Evolutionary conservation across 257 asterid genomes (phyloP).

Genomic region (Solanum chmielewskii): DNA sequence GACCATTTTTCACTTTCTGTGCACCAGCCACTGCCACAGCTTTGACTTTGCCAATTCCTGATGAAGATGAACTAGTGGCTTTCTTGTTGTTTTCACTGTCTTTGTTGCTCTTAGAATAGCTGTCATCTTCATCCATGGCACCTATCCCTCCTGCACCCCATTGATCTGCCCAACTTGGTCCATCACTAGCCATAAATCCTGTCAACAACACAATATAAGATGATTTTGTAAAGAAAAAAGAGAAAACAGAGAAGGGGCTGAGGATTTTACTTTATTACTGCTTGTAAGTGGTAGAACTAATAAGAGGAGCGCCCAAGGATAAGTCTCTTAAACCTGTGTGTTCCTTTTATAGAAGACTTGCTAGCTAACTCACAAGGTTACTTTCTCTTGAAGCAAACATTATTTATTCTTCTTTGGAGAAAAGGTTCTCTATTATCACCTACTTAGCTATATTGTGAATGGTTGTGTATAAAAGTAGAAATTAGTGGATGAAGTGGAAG

Average conservation of each 20-base stretch:
- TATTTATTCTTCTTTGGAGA: not conserved
- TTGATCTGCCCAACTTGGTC: slow-evolving; percentile 94
- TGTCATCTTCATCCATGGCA: slow-evolving; percentile 38
- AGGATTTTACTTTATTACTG: not conserved
- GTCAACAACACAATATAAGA: not conserved
- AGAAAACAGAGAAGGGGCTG: not conserved
- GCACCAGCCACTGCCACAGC: slow-evolving; percentile 50
- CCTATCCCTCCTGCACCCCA: slow-evolving; percentile 96
- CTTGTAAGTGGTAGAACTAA: not conserved
- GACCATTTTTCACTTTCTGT: slow-evolving; percentile 52
- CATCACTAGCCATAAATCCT: slow-evolving; percentile 46
- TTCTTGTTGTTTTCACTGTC: slow-evolving; percentile 25
- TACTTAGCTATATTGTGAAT: not conserved
- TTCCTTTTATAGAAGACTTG: slow-evolving; percentile 22
- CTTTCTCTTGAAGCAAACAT: slow-evolving; percentile 43
- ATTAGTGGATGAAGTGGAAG: not conserved
- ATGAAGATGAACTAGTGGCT: not conserved
- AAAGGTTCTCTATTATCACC: not conserved
- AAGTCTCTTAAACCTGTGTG: slow-evolving; percentile 30
- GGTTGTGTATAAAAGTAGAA: not conserved
- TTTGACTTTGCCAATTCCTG: slow-evolving; percentile 58
- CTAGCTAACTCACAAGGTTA: slow-evolving; percentile 33
- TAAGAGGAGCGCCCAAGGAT: not conserved
- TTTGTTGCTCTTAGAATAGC: slow-evolving; percentile 22
- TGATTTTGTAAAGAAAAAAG: not conserved